Base-by-base conservation (phyloP, 2,329 filamentous ascomycete genomes). In the Colletotrichum sp. region DNA sequence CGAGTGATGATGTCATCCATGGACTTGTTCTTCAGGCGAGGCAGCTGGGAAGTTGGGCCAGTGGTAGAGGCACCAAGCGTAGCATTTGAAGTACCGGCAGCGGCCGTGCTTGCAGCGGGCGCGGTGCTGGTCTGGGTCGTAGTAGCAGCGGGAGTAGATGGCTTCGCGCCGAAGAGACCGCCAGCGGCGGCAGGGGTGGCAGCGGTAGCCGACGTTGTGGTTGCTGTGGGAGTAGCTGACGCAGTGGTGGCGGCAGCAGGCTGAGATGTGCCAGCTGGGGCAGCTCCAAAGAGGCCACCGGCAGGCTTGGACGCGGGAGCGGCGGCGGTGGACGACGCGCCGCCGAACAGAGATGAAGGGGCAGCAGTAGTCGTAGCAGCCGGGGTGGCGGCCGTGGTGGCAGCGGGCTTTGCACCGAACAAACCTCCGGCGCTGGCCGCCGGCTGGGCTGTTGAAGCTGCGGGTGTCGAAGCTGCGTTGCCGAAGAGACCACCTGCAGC, bases 1-100 rank as follows among this genome's bases (percentile, higher is more conserved):
- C 96, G 93, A 6, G 95, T 98, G 78, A 99, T 96, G 78, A 99
- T 98, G 83, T 99, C 97, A 82, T 99, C 97, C 94, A 99, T 98
- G 1, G 96, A 98, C 87, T 98, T 98, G 85, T 98, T 98, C 88
- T 98, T 98, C 48, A 99, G 89, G 32, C 97, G 94, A 6, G 96
- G 97, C 80, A 97, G 92, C 73, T 96, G 93, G 18, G 97, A 96
- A 4, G 93, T 88, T 2, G 96, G 95, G 0, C 96, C 96, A 38
- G 92, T 89, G 5, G 95, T 98, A 2, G 96, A 97, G 32, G 93
- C 92, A 21, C 92, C 92, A 65, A 96, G 86, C 32, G 82, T 78
- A 21, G 43, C 43, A 61, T 83, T 88, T 28, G 85, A 78, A 13
- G 82, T 80, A 24, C 81, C 52, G 5, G 81, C 77, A 6, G 77